Evolutionary conservation across 2,329 filamentous ascomycete species (phyloP), one percentile per base, ranked within the genome.

Genomic region (Trichoderma harzianum): DNA sequence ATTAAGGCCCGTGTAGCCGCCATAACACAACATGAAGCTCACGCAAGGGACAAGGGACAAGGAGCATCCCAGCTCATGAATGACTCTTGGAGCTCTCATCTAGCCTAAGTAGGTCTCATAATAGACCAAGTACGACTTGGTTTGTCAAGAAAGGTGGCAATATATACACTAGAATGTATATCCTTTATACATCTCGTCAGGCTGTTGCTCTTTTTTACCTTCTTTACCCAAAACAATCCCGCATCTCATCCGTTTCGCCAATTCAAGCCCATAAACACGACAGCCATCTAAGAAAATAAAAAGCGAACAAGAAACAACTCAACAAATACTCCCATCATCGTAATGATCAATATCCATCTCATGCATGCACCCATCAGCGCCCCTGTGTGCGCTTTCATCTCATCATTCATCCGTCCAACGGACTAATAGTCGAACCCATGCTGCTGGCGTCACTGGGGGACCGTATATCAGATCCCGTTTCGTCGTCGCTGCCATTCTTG

Each of bases 381-480:
- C 26, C 24, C 14, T 53, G 24, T 34, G n/a, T 26, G 32, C 53
- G 30, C 69, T 7, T 64, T 18, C 36, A 36, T 51, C 61, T 11
- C 10, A 32, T 60, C 34, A 66, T 66, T 30, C 65, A 74, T 32
- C 58, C 69, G 53, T 73, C 73, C 18, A 71, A 39, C 1, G 77
- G 78, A 67, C 79, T 80, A 7, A 78, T 74, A 7, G 76, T 79
- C 24, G 83, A 83, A 7, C 77, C 79, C 66, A 82, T 75, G 72
- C 82, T 83, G 1, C 79, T 80, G 16, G 75, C 75, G 32, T 83
- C 82, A 71, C 82, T 84, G 12, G 74, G 76, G 28, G 82, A 83
- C 28, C 78, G 78, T 72, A 75, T 73, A 60, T 83, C 82, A 36
- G 81, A 82, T 70, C 80, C 81, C 8, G 76, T 79, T 21, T 76